A percentile compares a stretch with the other conserved stretches of the same genome.
phyloP scores from a whole-genome alignment of 2,329 filamentous ascomycete species.

The Venturia asperata region DNA sequence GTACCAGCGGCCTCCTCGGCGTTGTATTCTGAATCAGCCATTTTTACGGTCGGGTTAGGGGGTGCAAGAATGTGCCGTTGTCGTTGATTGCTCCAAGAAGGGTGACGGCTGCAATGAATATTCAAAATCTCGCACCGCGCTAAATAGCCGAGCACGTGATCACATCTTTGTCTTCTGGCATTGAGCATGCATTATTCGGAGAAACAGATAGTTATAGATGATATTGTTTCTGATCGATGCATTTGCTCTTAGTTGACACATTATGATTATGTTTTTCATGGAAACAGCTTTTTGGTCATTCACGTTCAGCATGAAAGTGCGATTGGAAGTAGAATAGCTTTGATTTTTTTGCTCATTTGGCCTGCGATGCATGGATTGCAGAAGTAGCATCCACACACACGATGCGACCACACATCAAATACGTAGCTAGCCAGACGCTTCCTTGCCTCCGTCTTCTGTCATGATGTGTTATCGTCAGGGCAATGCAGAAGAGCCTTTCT shows the following conservation, averaged over 20 bases:
- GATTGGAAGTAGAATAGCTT: not conserved
- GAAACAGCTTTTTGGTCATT: not conserved
- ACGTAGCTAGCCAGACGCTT: not conserved
- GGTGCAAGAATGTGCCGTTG: not conserved
- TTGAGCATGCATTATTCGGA: not conserved
- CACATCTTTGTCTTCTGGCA: too few species aligned
- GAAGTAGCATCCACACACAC: not conserved
- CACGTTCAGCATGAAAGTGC: not conserved
- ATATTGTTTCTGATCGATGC: not conserved
- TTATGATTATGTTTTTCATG: not conserved
- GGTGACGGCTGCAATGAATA: not conserved
- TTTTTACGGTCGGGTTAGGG: slow-evolving; percentile 49
- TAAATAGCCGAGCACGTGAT: slow-evolving; percentile 9
- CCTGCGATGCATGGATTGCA: not conserved
- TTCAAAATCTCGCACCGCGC: not conserved
- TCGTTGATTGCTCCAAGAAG: not conserved
- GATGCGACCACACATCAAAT: not conserved
- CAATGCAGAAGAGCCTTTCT: slow-evolving; percentile 11
- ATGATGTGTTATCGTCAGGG: slow-evolving; percentile 27
- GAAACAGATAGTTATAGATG: not conserved
- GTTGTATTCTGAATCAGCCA: slow-evolving; percentile 74
- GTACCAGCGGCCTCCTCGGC: slow-evolving; percentile 64
- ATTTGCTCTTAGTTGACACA: not conserved
- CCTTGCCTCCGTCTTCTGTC: not conserved
- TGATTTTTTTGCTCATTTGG: not conserved